Percentiles rank a stretch among this genome's conserved stretches.
Evolutionary conservation across 345 rosid species (phyloP).

Genomic region (Toxicodendron radicans): DNA sequence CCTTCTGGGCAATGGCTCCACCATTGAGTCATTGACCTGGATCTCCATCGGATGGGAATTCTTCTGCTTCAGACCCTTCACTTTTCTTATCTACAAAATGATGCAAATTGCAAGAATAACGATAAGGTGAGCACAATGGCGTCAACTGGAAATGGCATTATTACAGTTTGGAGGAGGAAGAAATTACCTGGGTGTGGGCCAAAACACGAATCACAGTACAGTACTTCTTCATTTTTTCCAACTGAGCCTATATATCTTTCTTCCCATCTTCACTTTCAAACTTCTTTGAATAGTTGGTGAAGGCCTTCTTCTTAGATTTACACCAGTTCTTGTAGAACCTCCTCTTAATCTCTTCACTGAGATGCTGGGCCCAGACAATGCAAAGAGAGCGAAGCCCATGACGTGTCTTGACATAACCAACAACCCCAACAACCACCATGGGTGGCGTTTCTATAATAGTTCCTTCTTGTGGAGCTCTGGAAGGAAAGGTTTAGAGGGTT

Average conservation of each 20-base stretch:
- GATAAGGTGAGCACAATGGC: not conserved
- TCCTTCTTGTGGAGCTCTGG: constrained; percentile 93
- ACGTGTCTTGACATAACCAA: constrained; percentile 83
- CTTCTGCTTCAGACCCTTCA: constrained; percentile 94
- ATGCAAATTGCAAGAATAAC: not conserved
- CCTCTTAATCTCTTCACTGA: constrained; percentile 78
- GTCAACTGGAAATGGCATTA: not conserved
- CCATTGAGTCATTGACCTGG: constrained; percentile 95
- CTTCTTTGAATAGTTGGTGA: constrained; percentile 64
- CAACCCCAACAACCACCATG: constrained; percentile 83
- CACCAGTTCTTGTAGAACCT: constrained; percentile 87
- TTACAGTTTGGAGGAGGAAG: not conserved
- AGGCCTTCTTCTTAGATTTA: constrained; percentile 91
- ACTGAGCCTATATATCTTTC: constrained; percentile 54
- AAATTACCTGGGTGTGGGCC: constrained; percentile 76
- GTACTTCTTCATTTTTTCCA: constrained; percentile 90
- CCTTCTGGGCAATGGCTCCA: constrained; percentile 68
- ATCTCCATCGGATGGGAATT: constrained; percentile 91
- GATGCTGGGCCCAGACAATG: constrained; percentile 93
- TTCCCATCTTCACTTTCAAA: constrained; percentile 73
- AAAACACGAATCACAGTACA: constrained; percentile 76
- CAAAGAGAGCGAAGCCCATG: constrained; percentile 71
- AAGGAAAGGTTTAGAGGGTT: not conserved
- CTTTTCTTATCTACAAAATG: constrained; percentile 57
- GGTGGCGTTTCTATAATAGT: constrained; percentile 89